Evolutionary conservation across 192 early-diverging fungal genomes (phyloP), one percentile per base, ranked within the genome.

Genomic region (Oehlia diaphana): DNA sequence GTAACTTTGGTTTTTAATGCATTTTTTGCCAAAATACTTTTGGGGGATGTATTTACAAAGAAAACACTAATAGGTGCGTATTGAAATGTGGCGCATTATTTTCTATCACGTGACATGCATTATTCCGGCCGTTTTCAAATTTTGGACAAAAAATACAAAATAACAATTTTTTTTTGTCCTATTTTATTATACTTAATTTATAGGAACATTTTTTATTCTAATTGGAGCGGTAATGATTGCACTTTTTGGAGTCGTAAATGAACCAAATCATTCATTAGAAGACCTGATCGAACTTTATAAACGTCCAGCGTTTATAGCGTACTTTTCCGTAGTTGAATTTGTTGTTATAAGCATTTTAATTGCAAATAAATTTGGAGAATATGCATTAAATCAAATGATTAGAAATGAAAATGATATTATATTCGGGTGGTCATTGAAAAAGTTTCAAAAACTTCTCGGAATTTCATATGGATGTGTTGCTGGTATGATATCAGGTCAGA

Each of bases 1-100:
- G 89, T 93, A 44, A 90, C 89, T 7, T 81, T 94, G 66, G 91
- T 93, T 19, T 92, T 93, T 76, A 94, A 94, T 83, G 93, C 92
- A 8, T 85, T 93, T 3, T 93, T 93, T 86, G 92, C 93, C 9
- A 82, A 87, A 47, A 81, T 89, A 53, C 84, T 94, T 6, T 72
- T 94, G 33, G 84, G 83, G 31, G 92, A 92, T 79, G 87, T 81
- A 37, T 93, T 94, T 86, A 87, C 86, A 9, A 85, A 79, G 47
- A 86, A 89, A 28, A 92, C 90, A 66, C 81, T 86, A 50, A 72
- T 82, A 78, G 89, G 89, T 90, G 85, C 71, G 76, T 28, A 47
- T 12, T 47, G 44, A 47, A 47, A 47, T 47, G 44, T 47, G 44
- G 44, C 44, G 39, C 19, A 19, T 16, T 44, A 19, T 21, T 21